These are phyloP conservation scores for Linanthus parryae DNA, from an alignment of 148 eudicot species.

Conservation along the genomic window DNA sequence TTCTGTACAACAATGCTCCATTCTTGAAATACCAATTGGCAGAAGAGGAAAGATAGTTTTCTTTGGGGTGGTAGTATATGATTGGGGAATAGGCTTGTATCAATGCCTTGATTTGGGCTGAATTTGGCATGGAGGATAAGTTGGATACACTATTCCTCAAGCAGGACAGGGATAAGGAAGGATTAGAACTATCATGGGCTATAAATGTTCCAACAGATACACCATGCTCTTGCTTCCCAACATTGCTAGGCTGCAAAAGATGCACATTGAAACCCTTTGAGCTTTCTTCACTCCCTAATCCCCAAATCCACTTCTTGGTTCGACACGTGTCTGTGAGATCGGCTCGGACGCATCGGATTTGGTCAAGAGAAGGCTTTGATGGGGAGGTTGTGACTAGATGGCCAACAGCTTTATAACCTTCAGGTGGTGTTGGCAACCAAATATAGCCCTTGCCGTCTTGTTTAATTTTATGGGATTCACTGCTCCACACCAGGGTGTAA, in stretches of 20 bases:
- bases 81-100: constrained; percentile 26
- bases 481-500: constrained; percentile 24
- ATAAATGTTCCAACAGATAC: constrained; percentile 30
- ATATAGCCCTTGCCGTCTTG: constrained; percentile 6
- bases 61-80: constrained; percentile 36
- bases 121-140: constrained; percentile 28
- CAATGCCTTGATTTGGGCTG: constrained; percentile 23
- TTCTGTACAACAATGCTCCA: constrained; percentile 27
- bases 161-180: constrained; percentile 17
- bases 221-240: constrained; percentile 23
- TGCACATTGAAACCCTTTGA: constrained; percentile 16
- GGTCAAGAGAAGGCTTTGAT: constrained; percentile 18
- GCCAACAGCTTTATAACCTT: constrained; percentile 11
- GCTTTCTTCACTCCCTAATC: constrained; percentile 8
- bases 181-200: not conserved
- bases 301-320: constrained; percentile 19
- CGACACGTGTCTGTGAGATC: constrained; percentile 24
- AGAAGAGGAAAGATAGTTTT: constrained; percentile 32
- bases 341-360: constrained; percentile 26
- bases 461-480: constrained; percentile 7
- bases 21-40: constrained; percentile 32
- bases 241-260: constrained; percentile 18
- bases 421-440: constrained; percentile 8
- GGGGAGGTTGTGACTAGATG: constrained; percentile 5
- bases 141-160: constrained; percentile 21